Percentiles rank a stretch among this genome's conserved stretches.
phyloP scores from a whole-genome alignment of 495 filamentous ascomycete species.

The Parathielavia hyrcaniae region DNA sequence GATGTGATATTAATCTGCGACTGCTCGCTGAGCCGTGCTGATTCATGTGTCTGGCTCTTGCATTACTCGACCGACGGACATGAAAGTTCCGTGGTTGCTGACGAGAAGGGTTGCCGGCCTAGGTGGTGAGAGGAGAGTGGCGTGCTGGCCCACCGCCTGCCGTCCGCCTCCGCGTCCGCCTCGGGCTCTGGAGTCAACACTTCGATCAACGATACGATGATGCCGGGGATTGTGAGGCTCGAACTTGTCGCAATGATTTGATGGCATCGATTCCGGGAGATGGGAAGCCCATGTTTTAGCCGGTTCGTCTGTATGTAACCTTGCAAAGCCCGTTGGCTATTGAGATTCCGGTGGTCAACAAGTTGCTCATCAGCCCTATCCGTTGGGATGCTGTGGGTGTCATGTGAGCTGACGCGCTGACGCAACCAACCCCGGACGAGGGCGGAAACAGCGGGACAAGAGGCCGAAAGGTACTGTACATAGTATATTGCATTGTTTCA shows the following conservation, averaged over 20 bases:
- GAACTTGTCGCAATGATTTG: slow-evolving; percentile 3
- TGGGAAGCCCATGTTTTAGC: background rate
- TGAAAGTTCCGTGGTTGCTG: slow-evolving; percentile 4
- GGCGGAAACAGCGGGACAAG: background rate
- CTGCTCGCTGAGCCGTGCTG: slow-evolving; percentile 6
- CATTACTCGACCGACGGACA: background rate
- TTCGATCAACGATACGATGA: background rate
- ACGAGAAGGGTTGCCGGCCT: too few relatives aligned
- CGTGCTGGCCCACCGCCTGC: too few relatives aligned
- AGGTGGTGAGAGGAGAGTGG: too few relatives aligned
- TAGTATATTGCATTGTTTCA: background rate
- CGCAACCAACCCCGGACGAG: background rate
- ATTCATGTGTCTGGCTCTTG: background rate
- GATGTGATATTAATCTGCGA: background rate
- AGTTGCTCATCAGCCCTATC: slow-evolving; percentile 10
- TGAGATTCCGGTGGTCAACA: slow-evolving; percentile 8
- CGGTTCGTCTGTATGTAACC: background rate
- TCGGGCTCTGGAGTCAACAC: background rate
- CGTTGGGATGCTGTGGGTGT: background rate
- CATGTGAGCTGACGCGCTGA: slow-evolving; percentile 4
- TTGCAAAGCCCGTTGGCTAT: background rate
- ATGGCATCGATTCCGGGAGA: background rate
- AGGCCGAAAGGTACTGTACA: too few relatives aligned
- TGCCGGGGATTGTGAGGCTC: background rate
- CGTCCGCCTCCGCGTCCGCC: too few relatives aligned